A percentile compares a stretch with the other conserved stretches of the same genome.
Evolutionary conservation across 768 basidiomycete species (phyloP).

Genomic region (Leccinum sublutescens): DNA sequence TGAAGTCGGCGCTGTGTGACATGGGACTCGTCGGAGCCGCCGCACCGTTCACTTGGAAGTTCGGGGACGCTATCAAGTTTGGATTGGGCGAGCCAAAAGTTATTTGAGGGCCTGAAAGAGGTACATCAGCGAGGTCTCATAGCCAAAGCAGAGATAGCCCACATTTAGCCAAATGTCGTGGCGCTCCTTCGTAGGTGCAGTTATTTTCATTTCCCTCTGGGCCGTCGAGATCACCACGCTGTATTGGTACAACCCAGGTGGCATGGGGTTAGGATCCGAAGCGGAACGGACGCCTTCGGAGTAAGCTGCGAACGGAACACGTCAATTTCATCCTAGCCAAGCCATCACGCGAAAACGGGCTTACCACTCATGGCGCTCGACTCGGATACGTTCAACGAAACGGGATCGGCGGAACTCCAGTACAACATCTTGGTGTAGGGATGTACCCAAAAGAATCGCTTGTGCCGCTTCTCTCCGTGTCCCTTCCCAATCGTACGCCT

Average conservation of each 20-base stretch:
- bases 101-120: slow-evolving; percentile 79
- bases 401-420: slow-evolving; percentile 95
- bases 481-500: slow-evolving; percentile 86
- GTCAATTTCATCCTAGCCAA: slow-evolving; percentile 8
- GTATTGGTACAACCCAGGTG: slow-evolving; percentile 89
- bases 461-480: slow-evolving; percentile 85
- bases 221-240: slow-evolving; percentile 92
- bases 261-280: slow-evolving; percentile 95
- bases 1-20: slow-evolving; percentile 41
- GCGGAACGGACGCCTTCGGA: slow-evolving; percentile 90
- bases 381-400: slow-evolving; percentile 82
- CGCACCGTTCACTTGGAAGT: slow-evolving; percentile 31
- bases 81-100: slow-evolving; percentile 69
- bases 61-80: slow-evolving; percentile 21
- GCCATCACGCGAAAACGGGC: slow-evolving; percentile 34
- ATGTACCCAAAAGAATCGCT: slow-evolving; percentile 99
- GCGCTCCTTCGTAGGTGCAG: slow-evolving; percentile 68
- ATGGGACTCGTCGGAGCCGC: slow-evolving; percentile 49
- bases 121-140: slow-evolving; percentile 8
- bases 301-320: slow-evolving; percentile 56
- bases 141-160: slow-evolving; percentile 29
- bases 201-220: slow-evolving; percentile 97
- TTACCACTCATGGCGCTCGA: slow-evolving; percentile 95
- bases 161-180: slow-evolving; percentile 98
- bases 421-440: slow-evolving; percentile 98